These are phyloP conservation scores for Sporothrix dimorphospora DNA, from an alignment of 2,329 filamentous ascomycete genomes.

Conservation along the genomic window DNA sequence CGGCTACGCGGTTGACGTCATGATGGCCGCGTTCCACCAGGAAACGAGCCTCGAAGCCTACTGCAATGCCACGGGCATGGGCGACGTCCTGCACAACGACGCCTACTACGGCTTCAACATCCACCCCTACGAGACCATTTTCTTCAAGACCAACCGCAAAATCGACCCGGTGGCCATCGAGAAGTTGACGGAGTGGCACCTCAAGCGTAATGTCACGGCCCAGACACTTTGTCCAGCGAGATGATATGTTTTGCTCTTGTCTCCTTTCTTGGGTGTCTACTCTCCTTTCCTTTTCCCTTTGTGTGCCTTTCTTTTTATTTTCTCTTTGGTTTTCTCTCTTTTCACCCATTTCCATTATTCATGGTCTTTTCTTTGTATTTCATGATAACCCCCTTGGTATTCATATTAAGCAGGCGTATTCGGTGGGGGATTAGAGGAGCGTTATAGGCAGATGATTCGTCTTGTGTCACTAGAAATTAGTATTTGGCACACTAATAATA, in stretches of 20 bases:
- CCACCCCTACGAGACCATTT: constrained; percentile 46
- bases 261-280: no score
- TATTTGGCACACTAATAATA: no score
- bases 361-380: not conserved
- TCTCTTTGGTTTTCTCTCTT: not conserved
- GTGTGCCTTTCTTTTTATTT: not conserved
- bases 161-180: constrained; percentile 39
- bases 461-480: no score
- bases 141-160: constrained; percentile 42
- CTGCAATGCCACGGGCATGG: constrained; percentile 35
- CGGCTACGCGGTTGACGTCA: constrained; percentile 43
- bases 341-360: not conserved
- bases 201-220: constrained; percentile 20
- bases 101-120: constrained; percentile 42
- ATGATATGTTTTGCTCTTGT: no score
- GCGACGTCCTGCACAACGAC: constrained; percentile 33
- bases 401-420: not conserved
- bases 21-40: constrained; percentile 41
- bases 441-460: no score
- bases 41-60: constrained; percentile 2
- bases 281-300: not conserved
- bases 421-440: not conserved
- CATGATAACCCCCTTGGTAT: not conserved
- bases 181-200: constrained; percentile 42
- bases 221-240: not conserved